Evolutionary conservation across 2,329 filamentous ascomycete genomes (phyloP).

Genomic region (Rhynchosporium agropyri): DNA sequence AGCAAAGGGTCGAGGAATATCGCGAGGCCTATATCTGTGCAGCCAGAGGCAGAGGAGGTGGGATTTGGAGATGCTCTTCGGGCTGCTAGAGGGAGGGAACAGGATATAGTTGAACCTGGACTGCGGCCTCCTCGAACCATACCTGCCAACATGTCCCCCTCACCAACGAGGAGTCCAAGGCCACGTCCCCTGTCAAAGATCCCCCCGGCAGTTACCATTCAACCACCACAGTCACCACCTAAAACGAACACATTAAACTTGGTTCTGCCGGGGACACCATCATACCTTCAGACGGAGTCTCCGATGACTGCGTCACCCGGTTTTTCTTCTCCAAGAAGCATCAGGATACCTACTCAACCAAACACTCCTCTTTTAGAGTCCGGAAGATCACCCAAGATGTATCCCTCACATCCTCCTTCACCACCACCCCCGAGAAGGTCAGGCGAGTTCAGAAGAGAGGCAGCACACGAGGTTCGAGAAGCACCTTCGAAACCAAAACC

Average conservation of each 20-base stretch:
- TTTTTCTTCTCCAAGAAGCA: conserved; percentile 46
- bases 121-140: conserved; percentile 34
- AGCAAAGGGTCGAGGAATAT: conserved; percentile 27
- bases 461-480: conserved; percentile 14
- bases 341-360: conserved; percentile 58
- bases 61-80: conserved; percentile 29
- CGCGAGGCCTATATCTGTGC: conserved; percentile 25
- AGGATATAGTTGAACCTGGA: conserved; percentile 31
- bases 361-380: conserved; percentile 55
- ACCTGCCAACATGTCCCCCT: conserved; percentile 36
- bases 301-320: conserved; percentile 46
- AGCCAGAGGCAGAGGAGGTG: conserved; percentile 25
- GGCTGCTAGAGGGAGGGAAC: conserved; percentile 35
- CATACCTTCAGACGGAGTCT: conserved; percentile 37
- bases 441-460: conserved; percentile 57
- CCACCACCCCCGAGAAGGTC: conserved; percentile 66
- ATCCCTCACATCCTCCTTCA: conserved; percentile 58
- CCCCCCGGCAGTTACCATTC: conserved; percentile 64
- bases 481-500: conserved; percentile 50
- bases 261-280: conserved; percentile 32
- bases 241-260: conserved; percentile 45
- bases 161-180: conserved; percentile 33
- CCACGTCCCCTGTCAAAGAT: conserved; percentile 30
- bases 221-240: conserved; percentile 71
- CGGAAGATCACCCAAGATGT: conserved; percentile 52